phyloP scores from a whole-genome alignment of 148 eudicot genomes.

The Chenopodium album region DNA sequence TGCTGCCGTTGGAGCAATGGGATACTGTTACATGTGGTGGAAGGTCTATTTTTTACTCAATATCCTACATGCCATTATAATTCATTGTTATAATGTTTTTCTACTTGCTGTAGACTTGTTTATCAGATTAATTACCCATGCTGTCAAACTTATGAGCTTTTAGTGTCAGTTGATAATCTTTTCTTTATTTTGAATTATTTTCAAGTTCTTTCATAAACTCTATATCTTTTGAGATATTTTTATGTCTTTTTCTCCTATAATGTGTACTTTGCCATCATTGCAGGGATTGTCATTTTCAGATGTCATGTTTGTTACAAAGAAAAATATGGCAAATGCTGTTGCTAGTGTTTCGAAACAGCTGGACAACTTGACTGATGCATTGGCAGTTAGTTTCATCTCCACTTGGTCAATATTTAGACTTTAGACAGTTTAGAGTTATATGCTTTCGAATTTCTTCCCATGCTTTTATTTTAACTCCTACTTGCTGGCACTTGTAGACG shows the following conservation, averaged over 20 bases:
- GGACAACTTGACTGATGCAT: slow-evolving; percentile 74
- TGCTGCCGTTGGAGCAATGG: slow-evolving; percentile 93
- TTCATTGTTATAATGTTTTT: slow-evolving; percentile 1
- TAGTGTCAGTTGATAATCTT: background rate
- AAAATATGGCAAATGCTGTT: slow-evolving; percentile 97
- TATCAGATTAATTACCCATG: background rate
- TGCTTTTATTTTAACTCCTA: background rate
- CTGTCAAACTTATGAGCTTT: background rate
- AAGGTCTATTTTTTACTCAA: slow-evolving; percentile 51
- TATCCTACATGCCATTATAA: slow-evolving; percentile 8
- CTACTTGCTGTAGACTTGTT: background rate
- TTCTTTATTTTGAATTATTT: background rate
- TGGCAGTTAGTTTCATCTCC: slow-evolving; percentile 54
- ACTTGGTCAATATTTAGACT: slow-evolving; percentile 2
- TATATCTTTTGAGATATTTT: background rate
- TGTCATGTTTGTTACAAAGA: slow-evolving; percentile 88
- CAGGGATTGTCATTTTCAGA: slow-evolving; percentile 94
- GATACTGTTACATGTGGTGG: slow-evolving; percentile 98
- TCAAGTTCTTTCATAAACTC: slow-evolving; percentile 1
- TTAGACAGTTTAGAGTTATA: background rate
- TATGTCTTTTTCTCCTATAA: background rate
- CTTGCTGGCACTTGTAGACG: slow-evolving; percentile 40
- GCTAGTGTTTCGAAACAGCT: slow-evolving; percentile 79
- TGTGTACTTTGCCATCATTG: slow-evolving; percentile 14
- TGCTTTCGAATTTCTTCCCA: background rate